Evolutionary conservation across 805 yeast species (phyloP), one percentile per base, ranked within the genome.

Genomic region (Candida sithepensis): DNA sequence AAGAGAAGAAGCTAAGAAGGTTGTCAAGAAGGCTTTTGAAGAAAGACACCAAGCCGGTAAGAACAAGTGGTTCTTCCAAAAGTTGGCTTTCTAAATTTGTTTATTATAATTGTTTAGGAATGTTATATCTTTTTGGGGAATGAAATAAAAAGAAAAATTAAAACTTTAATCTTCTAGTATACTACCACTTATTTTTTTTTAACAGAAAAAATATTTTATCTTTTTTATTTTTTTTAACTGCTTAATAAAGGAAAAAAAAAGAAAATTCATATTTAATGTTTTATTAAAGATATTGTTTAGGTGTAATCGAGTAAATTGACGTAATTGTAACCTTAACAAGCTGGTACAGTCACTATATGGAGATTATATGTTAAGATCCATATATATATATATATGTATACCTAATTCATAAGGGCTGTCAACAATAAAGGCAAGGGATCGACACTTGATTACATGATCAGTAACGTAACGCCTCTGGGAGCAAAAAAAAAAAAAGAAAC

Each of bases 1-100:
- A 79, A 87, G 96, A 75, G 96, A 85, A 78, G 97, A 92, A 75
- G 98, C 98, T 72, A 94, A 91, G 88, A 92, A 94, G 84, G 91
- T 85, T 72, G 89, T 94, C 76, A 94, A 89, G 88, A 88, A 91
- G 84, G 96, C 96, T 73, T 92, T 94, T 72, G 99, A 94, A 82
- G 96, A 92, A 81, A 89, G 90, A 84, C 96, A 92, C 84, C 95
- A 88, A 77, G 89, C 97, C 72, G 99, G 99, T 75, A 90, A 94
- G 87, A 92, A 92, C 91, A 91, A 90, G 81, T 94, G 99, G 99
- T 94, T 94, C 84, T 94, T 94, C 91, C 84, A 96, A 77, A 94
- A 94, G 82, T 64, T 67, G 50, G 67, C 70, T 59, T 67, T 65
- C 60, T 67, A 68, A 65, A 49, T 58, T 22, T 7, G 6, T 24